Conservation (phyloP, 164 flowering plant genomes). For the Chloranthus sessilifolius region DNA sequence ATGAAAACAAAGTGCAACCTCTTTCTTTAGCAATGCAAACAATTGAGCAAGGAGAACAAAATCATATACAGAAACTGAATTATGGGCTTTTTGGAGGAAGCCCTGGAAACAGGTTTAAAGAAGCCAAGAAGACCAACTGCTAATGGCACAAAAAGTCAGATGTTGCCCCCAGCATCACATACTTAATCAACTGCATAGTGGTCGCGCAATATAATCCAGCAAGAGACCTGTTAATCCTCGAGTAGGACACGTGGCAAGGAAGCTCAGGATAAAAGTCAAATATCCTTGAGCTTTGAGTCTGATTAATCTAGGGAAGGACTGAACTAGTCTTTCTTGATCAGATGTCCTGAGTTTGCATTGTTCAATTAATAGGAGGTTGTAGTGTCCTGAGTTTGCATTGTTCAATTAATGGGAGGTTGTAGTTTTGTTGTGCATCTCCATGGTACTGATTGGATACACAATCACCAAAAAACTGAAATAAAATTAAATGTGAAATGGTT, state of each 20-base stretch:
- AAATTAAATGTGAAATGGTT: no score
- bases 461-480: no score
- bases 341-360: no score
- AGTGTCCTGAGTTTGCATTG: no score
- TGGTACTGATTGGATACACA: no score
- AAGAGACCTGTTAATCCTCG: conserved; percentile 74
- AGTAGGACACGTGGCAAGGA: conserved; percentile 76
- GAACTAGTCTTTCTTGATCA: no score
- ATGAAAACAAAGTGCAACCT: conserved; percentile 55
- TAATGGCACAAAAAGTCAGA: conserved; percentile 41
- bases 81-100: conserved; percentile 81
- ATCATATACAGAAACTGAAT: conserved; percentile 87
- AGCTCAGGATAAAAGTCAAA: conserved; percentile 86
- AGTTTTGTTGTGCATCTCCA: no score
- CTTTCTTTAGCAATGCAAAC: conserved; percentile 50
- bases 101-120: conserved; percentile 71
- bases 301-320: no score
- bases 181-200: conserved; percentile 89
- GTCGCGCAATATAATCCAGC: conserved; percentile 59
- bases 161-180: conserved; percentile 57
- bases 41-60: conserved; percentile 70
- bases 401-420: no score
- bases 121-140: conserved; percentile 40
- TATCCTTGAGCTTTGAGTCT: conserved; percentile 81
- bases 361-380: no score